Conservation (phyloP, 306 rosid genomes). For the Rubus idaeus region DNA sequence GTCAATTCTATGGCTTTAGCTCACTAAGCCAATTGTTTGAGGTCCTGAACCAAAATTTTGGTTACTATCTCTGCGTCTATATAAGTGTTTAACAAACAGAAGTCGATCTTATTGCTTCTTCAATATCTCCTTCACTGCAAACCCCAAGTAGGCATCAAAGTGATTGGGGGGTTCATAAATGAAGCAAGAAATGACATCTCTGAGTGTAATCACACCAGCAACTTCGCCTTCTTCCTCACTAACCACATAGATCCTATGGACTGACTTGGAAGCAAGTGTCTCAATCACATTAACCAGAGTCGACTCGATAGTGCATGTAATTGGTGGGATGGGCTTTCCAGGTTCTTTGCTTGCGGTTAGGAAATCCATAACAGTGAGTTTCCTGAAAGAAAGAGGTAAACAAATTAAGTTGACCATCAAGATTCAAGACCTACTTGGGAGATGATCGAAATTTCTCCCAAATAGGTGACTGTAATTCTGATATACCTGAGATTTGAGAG, state of each 20-base stretch:
- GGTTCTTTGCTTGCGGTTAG: slow-evolving; percentile 39
- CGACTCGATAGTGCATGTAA: slow-evolving; percentile 70
- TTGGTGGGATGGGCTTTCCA: slow-evolving; percentile 46
- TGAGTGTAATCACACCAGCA: slow-evolving; percentile 71
- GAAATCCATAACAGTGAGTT: slow-evolving; percentile 66
- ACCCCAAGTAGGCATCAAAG: slow-evolving; percentile 60
- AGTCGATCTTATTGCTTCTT: slow-evolving; percentile 29
- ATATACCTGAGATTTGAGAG: slow-evolving; percentile 74
- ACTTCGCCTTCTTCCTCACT: slow-evolving; percentile 46
- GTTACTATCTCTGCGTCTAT: background rate
- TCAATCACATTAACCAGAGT: slow-evolving; percentile 62
- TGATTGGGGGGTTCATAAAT: slow-evolving; percentile 69
- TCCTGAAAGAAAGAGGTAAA: slow-evolving; percentile 45
- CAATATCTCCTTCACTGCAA: slow-evolving; percentile 66
- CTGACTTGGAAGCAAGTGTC: slow-evolving; percentile 68
- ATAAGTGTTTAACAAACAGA: slow-evolving; percentile 7
- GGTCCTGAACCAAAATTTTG: background rate
- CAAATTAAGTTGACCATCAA: background rate
- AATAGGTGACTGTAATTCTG: background rate
- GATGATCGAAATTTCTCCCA: background rate
- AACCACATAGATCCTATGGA: slow-evolving; percentile 72
- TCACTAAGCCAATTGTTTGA: background rate
- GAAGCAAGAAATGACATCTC: slow-evolving; percentile 93
- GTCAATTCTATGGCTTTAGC: background rate
- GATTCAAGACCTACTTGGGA: background rate